A percentile compares a stretch with the other conserved stretches of the same genome.
These are phyloP conservation scores for Sporothrix pallida DNA, from an alignment of 2,329 filamentous ascomycete species.

Conservation along the genomic window DNA sequence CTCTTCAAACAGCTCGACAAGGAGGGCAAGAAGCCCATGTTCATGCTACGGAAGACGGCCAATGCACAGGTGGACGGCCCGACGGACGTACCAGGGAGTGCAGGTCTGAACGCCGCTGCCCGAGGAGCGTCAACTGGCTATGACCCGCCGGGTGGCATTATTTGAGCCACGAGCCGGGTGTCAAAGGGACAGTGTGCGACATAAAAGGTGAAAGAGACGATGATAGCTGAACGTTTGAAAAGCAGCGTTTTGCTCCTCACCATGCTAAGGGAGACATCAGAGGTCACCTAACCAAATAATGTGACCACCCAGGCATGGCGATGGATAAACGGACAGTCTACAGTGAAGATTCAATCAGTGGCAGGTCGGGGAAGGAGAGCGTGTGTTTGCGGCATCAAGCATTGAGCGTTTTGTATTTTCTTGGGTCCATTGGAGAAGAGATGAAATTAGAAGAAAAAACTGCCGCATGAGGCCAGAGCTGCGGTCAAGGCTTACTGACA, in stretches of 20 bases:
- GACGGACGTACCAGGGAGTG: slow-evolving; percentile 58
- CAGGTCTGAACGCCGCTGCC: slow-evolving; percentile 54
- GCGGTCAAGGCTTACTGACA: neutral
- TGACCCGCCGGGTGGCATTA: slow-evolving; percentile 66
- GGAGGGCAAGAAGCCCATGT: slow-evolving; percentile 98
- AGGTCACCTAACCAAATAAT: neutral
- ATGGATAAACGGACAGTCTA: neutral
- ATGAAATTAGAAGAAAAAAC: neutral
- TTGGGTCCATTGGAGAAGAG: neutral
- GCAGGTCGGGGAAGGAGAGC: neutral
- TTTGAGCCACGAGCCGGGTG: slow-evolving; percentile 45
- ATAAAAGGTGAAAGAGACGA: neutral
- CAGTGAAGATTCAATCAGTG: neutral
- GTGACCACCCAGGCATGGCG: neutral
- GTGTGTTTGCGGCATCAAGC: neutral
- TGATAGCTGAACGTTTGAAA: neutral
- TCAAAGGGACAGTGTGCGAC: neutral
- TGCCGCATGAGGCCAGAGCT: neutral
- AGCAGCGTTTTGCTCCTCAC: neutral
- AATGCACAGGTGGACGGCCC: slow-evolving; percentile 55
- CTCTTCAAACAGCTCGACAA: slow-evolving; percentile 97
- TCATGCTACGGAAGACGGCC: slow-evolving; percentile 83
- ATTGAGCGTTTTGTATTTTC: slow-evolving; percentile 22
- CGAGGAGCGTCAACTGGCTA: slow-evolving; percentile 56
- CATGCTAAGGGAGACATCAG: too few relatives aligned